Conservation (phyloP, 2,329 filamentous ascomycete genomes). For the Nigrospora osmanthi region DNA sequence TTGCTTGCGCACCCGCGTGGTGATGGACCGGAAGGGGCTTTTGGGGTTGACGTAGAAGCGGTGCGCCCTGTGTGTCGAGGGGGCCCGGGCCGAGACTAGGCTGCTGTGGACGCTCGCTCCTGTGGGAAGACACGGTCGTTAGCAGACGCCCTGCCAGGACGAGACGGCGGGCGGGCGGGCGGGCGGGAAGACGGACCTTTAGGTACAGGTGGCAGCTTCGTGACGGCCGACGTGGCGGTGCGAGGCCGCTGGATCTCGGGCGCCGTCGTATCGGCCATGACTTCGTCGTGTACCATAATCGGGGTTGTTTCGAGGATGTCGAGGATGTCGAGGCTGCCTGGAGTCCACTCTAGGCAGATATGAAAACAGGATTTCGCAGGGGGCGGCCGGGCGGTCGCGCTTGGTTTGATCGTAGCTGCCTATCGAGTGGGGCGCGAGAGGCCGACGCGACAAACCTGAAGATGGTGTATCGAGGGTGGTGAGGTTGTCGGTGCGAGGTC, state of each 20-base stretch:
- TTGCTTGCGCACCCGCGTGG: slow-evolving; percentile 57
- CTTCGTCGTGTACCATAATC: background rate
- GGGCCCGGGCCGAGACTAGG: slow-evolving; percentile 33
- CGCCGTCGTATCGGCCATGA: background rate
- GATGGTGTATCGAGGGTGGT: too few species aligned
- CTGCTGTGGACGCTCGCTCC: slow-evolving; percentile 42
- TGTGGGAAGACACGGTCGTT: slow-evolving; percentile 14
- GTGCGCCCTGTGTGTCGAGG: slow-evolving; percentile 23
- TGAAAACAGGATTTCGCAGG: too few species aligned
- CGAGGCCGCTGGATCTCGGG: slow-evolving; percentile 10
- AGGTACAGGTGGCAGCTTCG: slow-evolving; percentile 20
- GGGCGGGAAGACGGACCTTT: slow-evolving; percentile 12
- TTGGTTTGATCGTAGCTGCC: too few species aligned
- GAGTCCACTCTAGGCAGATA: too few species aligned
- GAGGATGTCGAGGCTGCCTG: too few species aligned
- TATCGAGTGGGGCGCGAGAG: too few species aligned
- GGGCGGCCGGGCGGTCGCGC: too few species aligned
- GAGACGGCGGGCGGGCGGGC: background rate
- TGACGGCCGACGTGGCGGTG: slow-evolving; percentile 2
- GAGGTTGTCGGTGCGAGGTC: too few species aligned
- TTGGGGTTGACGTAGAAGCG: slow-evolving; percentile 58
- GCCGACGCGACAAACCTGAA: too few species aligned
- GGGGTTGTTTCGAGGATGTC: too few species aligned
- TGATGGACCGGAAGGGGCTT: slow-evolving; percentile 60
- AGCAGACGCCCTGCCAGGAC: slow-evolving; percentile 2